Evolutionary conservation across 179 eudicot genomes (phyloP), one percentile per base, ranked within the genome.

Genomic region (Silene noctiflora): DNA sequence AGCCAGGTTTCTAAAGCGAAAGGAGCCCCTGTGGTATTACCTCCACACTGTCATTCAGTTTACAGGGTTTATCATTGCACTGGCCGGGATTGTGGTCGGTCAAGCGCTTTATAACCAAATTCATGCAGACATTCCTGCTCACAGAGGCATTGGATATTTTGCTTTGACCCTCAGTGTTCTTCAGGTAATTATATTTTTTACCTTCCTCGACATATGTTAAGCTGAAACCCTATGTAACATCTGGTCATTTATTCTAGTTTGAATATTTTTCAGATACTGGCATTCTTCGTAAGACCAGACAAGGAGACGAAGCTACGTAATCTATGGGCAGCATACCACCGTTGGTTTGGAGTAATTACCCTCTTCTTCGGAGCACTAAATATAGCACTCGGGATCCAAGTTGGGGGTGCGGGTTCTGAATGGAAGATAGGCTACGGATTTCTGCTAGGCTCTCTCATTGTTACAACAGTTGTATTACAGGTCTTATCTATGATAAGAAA

Each of bases 371-470:
- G 88, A 80, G 89, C 92, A 65, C 77, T 91, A 53, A 93, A 96
- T 70, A 90, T 96, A 67, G 76, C 88, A 27, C 77, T 91, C 27
- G 99, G 99, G 31, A 90, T 96, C 67, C 92, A 93, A 68, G 79
- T 86, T 51, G 98, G 87, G 66, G 78, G 72, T 66, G 90, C 94
- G 5, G 96, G 94, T 6, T 76, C 83, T 74, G 85, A 67, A 21
- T 96, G 99, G 99, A 93, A 90, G 80, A 88, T 85, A 8, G 96
- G 96, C 16, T 96, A 93, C 68, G 97, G 97, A 17, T 89, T 96
- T 71, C 86, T 93, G 67, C 85, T 96, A 3, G 91, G 88, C 46
- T 33, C 79, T 1, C 39, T 73, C 33, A 60, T 90, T 63, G 59
- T 87, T 56, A 71, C 88, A 24, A 85, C 85, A n/a, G 64, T 88